Evolutionary conservation across 2,329 filamentous ascomycete genomes (phyloP).

Genomic region (Passalora sequoiae): DNA sequence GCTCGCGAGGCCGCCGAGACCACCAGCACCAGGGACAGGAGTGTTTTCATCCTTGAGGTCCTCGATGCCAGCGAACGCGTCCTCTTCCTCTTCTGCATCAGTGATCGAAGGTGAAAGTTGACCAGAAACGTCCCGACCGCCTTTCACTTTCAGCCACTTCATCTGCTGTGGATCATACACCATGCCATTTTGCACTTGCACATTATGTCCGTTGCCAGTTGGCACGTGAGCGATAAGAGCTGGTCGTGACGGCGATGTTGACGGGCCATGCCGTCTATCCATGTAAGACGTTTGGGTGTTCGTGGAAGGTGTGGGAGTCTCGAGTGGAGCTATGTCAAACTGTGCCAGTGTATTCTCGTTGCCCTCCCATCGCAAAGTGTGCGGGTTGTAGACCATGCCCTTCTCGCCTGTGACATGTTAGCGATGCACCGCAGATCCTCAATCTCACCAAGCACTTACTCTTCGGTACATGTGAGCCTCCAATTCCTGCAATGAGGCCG

Average conservation of each 20-base stretch:
- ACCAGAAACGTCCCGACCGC: constrained; percentile 35
- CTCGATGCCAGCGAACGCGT: constrained; percentile 91
- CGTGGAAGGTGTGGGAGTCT: constrained; percentile 35
- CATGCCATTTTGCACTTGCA: constrained; percentile 96
- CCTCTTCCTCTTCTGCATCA: constrained; percentile 79
- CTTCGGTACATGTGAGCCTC: constrained; percentile 69
- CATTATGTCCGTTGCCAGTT: constrained; percentile 65
- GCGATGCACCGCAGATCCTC: constrained; percentile 4
- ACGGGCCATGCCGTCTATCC: constrained; percentile 33
- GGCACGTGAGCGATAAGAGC: constrained; percentile 84
- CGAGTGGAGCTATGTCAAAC: constrained; percentile 57
- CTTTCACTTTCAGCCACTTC: constrained; percentile 78
- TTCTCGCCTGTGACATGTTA: constrained; percentile 61
- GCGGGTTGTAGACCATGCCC: constrained; percentile 93
- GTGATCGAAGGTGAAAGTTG: constrained; percentile 51
- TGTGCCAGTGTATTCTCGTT: constrained; percentile 79
- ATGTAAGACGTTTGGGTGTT: constrained; percentile 27
- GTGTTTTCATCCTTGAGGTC: constrained; percentile 68
- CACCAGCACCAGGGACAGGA: constrained; percentile 20
- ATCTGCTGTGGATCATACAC: constrained; percentile 95
- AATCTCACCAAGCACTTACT: constrained; percentile 51
- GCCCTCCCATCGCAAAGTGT: constrained; percentile 85
- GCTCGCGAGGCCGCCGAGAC: constrained; percentile 26
- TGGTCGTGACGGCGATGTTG: constrained; percentile 50
- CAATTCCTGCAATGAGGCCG: constrained; percentile 81